phyloP scores from a whole-genome alignment of 768 basidiomycete species.

The Xerocomellus amylosporus region DNA sequence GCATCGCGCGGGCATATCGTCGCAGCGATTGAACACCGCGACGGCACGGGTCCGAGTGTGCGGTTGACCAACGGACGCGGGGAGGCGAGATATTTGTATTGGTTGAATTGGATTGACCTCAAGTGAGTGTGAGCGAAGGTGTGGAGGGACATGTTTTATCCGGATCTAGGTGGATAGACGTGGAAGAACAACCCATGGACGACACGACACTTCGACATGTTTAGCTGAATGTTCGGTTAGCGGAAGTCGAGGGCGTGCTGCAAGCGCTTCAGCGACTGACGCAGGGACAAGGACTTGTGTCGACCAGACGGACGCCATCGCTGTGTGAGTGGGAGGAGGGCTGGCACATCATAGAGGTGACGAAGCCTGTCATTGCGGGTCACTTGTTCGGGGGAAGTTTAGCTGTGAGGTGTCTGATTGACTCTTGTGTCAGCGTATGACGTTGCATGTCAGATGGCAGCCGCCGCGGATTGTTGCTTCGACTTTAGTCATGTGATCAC shows the following conservation, averaged over 20 bases:
- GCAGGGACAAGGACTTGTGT: background rate
- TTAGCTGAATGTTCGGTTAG: conserved; percentile 35
- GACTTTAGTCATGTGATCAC: conserved; percentile 26
- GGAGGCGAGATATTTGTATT: conserved; percentile 30
- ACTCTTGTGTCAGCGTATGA: background rate
- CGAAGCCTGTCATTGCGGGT: conserved; percentile 29
- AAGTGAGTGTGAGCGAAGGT: conserved; percentile 12
- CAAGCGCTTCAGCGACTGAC: conserved; percentile 13
- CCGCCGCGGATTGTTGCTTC: conserved; percentile 20
- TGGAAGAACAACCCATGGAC: conserved; percentile 34
- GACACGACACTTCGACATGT: conserved; percentile 30
- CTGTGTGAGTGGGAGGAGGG: conserved; percentile 18
- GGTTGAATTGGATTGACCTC: conserved; percentile 32
- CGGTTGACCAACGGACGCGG: conserved; percentile 21
- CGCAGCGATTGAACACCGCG: conserved; percentile 45
- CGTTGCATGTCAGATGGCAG: conserved; percentile 20
- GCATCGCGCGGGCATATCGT: conserved; percentile 47
- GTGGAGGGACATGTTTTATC: background rate
- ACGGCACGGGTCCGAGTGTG: conserved; percentile 43
- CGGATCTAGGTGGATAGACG: conserved; percentile 23
- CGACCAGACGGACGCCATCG: background rate
- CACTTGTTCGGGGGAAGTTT: conserved; percentile 34
- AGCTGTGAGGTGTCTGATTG: conserved; percentile 19
- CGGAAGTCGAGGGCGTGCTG: conserved; percentile 37
- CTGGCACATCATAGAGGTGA: conserved; percentile 19